phyloP scores from a whole-genome alignment of 169 alveolate genomes.

The Plasmodium ovale region DNA sequence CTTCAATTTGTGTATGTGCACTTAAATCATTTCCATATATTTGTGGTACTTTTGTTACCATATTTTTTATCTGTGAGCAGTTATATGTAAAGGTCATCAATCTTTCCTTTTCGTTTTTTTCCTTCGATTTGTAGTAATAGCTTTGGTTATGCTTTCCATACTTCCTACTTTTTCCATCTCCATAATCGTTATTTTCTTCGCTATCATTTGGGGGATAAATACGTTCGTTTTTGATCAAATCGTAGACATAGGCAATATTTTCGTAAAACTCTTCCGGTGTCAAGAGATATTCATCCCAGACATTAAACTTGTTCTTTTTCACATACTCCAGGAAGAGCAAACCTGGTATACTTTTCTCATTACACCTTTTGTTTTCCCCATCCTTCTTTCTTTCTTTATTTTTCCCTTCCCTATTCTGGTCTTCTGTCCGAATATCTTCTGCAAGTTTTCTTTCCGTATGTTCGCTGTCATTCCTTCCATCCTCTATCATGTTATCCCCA shows the following conservation, averaged over 20 bases:
- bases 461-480: conserved; percentile 15
- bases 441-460: neutral
- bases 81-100: conserved; percentile 45
- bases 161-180: conserved; percentile 56
- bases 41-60: conserved; percentile 59
- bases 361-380: neutral
- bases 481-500: conserved; percentile 53
- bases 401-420: neutral
- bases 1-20: conserved; percentile 81
- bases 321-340: conserved; percentile 45
- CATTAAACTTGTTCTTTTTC: conserved; percentile 66
- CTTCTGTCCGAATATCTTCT: too few relatives aligned
- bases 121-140: conserved; percentile 11
- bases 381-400: neutral
- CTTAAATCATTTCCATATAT: conserved; percentile 76
- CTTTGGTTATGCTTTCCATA: conserved; percentile 39
- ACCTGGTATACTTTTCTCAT: conserved; percentile 42
- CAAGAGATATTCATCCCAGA: conserved; percentile 71
- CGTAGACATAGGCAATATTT: conserved; percentile 76
- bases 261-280: conserved; percentile 78
- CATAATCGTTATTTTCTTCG: conserved; percentile 44
- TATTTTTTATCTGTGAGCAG: conserved; percentile 50
- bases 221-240: conserved; percentile 68
- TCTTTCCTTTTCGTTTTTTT: conserved; percentile 2
- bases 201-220: conserved; percentile 66